Evolutionary conservation across 768 basidiomycete species (phyloP), one percentile per base, ranked within the genome.

Genomic region (Macrocybe gigantea): DNA sequence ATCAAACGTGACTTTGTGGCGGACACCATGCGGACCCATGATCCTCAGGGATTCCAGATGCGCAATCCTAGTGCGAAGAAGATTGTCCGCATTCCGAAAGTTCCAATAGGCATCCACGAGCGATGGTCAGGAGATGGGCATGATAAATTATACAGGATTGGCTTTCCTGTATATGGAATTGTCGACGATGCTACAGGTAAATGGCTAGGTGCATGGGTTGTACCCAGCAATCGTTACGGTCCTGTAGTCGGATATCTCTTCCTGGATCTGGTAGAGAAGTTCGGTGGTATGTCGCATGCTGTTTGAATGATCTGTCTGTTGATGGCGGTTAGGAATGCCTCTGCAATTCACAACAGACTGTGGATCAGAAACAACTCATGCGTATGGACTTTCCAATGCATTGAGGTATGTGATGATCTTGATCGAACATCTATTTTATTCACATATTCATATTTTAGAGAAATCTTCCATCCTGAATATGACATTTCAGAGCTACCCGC

Each of bases 111-210:
- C 3, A 60, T 65, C 15, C 60, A 72, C 45, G 56, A 70, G 8
- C 53, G 60, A 1, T 73, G 69, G 70, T 36, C 64, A 1, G 61
- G 53, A 0, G 71, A 73, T 54, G 70, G 71, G 0, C 70, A 72
- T 44, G 68, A 72, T 45, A 73, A 72, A 45, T 57, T 73, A 0
- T 54, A 61, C 44, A 50, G 50, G 12, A 69, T 70, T 31, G 71
- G 72, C 0, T 72, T 72, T 53, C 63, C 64, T 1, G 58, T 70
- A 33, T 73, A 59, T 57, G 68, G 50, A 3, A 48, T 70, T 41
- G 60, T 63, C 11, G 69, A 72, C 41, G 60, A 65, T 46, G 60
- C 57, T 1, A 62, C 63, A 0, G 56, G 56, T 0, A 57, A 53
- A 34, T 66, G 65, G 58, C 55, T 72, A 31, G 62, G 58, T 22